phyloP scores from a whole-genome alignment of 257 asterid species.

The Lycium barbarum region DNA sequence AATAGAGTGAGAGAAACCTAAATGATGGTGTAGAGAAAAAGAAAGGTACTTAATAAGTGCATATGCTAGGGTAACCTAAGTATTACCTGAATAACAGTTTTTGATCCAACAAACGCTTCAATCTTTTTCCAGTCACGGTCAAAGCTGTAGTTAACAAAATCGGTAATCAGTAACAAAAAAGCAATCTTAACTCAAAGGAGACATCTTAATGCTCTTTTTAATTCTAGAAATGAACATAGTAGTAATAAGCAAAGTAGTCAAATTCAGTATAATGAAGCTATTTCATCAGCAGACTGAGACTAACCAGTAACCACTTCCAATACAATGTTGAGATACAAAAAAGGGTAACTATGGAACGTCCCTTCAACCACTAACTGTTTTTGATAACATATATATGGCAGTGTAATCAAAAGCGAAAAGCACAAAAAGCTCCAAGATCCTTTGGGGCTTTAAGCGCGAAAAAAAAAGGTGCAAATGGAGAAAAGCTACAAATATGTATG shows the following conservation, averaged over 20 bases:
- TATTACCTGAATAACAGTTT: conserved; percentile 87
- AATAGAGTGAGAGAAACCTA: neutral
- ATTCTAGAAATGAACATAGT: neutral
- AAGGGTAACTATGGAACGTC: neutral
- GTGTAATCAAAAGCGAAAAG: too few species aligned
- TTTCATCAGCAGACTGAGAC: neutral
- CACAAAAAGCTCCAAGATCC: too few species aligned
- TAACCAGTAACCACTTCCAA: neutral
- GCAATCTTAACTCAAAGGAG: neutral
- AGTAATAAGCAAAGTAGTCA: neutral
- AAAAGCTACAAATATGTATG: too few species aligned
- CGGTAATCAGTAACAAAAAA: neutral
- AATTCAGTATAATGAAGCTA: neutral
- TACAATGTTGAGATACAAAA: neutral
- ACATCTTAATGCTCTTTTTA: neutral
- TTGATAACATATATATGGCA: neutral
- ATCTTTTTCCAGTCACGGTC: conserved; percentile 98
- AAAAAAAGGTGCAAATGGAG: too few species aligned
- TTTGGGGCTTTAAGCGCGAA: too few species aligned
- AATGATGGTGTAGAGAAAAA: conserved; percentile 3
- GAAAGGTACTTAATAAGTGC: neutral
- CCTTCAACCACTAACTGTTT: neutral
- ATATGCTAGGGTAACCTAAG: neutral
- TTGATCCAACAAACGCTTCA: conserved; percentile 93
- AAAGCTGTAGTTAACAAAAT: conserved; percentile 52